These are phyloP conservation scores for Aspergillus pseudoglaucus DNA, from an alignment of 2,329 filamentous ascomycete genomes.

Conservation along the genomic window DNA sequence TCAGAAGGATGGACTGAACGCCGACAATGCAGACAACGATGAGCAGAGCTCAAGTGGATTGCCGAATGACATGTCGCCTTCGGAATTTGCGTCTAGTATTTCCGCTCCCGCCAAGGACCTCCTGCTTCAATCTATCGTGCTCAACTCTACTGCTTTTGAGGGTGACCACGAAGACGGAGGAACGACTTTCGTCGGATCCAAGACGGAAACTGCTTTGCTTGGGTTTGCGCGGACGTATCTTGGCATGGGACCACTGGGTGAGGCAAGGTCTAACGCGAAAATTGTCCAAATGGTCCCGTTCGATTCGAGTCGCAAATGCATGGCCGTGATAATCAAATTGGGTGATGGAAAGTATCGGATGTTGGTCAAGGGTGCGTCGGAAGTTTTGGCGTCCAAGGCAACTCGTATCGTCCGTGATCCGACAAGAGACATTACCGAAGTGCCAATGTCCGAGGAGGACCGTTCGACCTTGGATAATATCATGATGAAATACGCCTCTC, in stretches of 20 bases:
- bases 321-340: slow-evolving; percentile 57
- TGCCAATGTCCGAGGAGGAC: slow-evolving; percentile 51
- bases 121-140: slow-evolving; percentile 57
- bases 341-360: slow-evolving; percentile 52
- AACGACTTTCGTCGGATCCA: slow-evolving; percentile 62
- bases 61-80: slow-evolving; percentile 45
- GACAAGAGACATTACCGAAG: slow-evolving; percentile 49
- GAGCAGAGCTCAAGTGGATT: not conserved
- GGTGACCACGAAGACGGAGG: slow-evolving; percentile 53
- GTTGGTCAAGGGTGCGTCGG: slow-evolving; percentile 49
- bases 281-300: slow-evolving; percentile 52
- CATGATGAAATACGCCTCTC: slow-evolving; percentile 70
- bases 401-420: slow-evolving; percentile 53
- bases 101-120: slow-evolving; percentile 49
- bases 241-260: slow-evolving; percentile 55
- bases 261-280: slow-evolving; percentile 57
- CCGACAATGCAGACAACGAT: slow-evolving; percentile 18
- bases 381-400: slow-evolving; percentile 43
- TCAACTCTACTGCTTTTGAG: slow-evolving; percentile 67
- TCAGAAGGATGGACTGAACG: slow-evolving; percentile 13
- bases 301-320: slow-evolving; percentile 63
- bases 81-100: slow-evolving; percentile 50
- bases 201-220: slow-evolving; percentile 71
- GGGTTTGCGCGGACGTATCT: slow-evolving; percentile 61
- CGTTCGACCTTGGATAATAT: slow-evolving; percentile 55